Percentiles rank a stretch among this genome's conserved stretches.
These are phyloP conservation scores for Teunomyces kruisii DNA, from an alignment of 805 yeast genomes.

Conservation along the genomic window DNA sequence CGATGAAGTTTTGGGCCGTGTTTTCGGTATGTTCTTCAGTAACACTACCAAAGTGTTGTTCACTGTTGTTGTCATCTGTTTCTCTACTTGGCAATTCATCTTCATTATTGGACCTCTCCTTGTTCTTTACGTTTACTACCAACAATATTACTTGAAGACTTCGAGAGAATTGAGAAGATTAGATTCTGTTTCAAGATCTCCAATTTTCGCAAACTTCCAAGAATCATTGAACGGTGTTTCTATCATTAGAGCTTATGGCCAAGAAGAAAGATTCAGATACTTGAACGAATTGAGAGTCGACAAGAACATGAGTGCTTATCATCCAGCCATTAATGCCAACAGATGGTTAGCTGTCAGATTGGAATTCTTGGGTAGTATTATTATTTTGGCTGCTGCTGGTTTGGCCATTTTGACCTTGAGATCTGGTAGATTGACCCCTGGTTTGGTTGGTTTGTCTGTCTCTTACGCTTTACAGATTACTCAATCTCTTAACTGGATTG, in stretches of 20 bases:
- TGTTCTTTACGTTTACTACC: conserved; percentile 66
- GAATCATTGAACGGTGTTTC: conserved; percentile 76
- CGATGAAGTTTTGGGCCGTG: conserved; percentile 75
- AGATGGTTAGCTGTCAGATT: conserved; percentile 97
- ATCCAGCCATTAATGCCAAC: conserved; percentile 89
- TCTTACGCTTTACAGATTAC: conserved; percentile 93
- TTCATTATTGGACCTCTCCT: conserved; percentile 70
- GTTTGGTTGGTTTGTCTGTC: conserved; percentile 90
- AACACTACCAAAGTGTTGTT: conserved; percentile 65
- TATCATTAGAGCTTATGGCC: conserved; percentile 73
- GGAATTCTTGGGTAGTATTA: conserved; percentile 86
- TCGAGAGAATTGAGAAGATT: conserved; percentile 82
- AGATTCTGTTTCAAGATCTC: conserved; percentile 77
- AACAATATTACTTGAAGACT: conserved; percentile 71
- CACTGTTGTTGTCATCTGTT: conserved; percentile 76
- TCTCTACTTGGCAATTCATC: conserved; percentile 84
- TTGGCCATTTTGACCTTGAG: conserved; percentile 70
- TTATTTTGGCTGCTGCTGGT: conserved; percentile 84
- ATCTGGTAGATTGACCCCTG: conserved; percentile 75
- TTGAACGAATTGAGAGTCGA: conserved; percentile 75
- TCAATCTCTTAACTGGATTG: conserved; percentile 94
- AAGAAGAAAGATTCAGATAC: conserved; percentile 59
- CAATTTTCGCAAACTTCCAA: conserved; percentile 82
- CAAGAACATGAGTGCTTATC: conserved; percentile 85
- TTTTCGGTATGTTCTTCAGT: conserved; percentile 65